These are phyloP conservation scores for Penicillium sp. DNA, from an alignment of 2,329 filamentous ascomycete species.

Conservation along the genomic window DNA sequence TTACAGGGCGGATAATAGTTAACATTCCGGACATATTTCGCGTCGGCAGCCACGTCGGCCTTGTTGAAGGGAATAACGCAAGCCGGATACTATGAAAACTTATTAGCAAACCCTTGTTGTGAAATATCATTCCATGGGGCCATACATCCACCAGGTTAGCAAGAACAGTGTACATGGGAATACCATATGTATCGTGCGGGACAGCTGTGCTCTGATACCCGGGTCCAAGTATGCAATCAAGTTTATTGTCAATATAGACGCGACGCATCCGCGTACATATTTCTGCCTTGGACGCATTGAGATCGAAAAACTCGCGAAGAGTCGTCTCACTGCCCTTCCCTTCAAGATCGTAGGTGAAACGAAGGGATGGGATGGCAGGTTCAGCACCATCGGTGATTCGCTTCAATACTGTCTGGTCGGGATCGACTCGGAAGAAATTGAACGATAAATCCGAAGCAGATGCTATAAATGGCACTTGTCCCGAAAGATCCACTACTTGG, in stretches of 20 bases:
- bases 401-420: constrained; percentile 22
- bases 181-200: constrained; percentile 27
- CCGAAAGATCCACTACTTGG: constrained; percentile 18
- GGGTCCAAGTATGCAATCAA: constrained; percentile 28
- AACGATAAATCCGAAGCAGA: constrained; percentile 16
- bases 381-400: constrained; percentile 24
- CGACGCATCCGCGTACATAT: constrained; percentile 18
- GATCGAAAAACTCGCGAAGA: constrained; percentile 22
- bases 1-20: too few relatives aligned
- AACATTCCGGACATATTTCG: too few relatives aligned
- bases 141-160: constrained; percentile 27
- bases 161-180: constrained; percentile 26
- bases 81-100: too few relatives aligned
- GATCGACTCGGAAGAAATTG: constrained; percentile 28
- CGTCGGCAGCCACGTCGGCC: too few relatives aligned
- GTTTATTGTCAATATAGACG: constrained; percentile 20
- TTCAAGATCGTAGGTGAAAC: constrained; percentile 13
- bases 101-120: too few relatives aligned
- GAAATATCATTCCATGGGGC: not conserved
- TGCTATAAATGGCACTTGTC: constrained; percentile 11
- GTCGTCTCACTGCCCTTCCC: constrained; percentile 15
- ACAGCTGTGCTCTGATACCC: constrained; percentile 29
- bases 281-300: constrained; percentile 19
- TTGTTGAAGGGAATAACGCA: too few relatives aligned
- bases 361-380: constrained; percentile 24